Conservation (phyloP, 2,329 filamentous ascomycete genomes). For the Zasmidium citrigriseum region DNA sequence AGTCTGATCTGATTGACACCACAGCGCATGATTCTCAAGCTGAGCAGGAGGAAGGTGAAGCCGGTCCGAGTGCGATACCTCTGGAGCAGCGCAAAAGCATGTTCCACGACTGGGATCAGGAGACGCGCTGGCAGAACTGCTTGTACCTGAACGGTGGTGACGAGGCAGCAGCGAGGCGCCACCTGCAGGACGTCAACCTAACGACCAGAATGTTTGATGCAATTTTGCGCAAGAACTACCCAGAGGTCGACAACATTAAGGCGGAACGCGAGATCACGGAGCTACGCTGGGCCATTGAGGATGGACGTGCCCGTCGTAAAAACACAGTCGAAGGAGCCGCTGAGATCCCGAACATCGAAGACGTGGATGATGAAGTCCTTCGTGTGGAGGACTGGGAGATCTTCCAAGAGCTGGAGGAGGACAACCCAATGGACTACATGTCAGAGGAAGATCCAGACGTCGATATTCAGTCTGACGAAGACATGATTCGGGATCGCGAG, state of each 20-base stretch:
- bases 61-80: too few species aligned
- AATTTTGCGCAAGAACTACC: not conserved
- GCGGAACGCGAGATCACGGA: not conserved
- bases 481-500: slow-evolving; percentile 6
- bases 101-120: not conserved
- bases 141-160: not conserved
- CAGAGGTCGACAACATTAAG: slow-evolving; percentile 5
- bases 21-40: too few species aligned
- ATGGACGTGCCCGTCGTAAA: slow-evolving; percentile 1
- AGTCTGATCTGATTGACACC: too few species aligned
- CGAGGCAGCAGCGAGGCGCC: not conserved
- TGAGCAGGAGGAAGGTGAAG: too few species aligned
- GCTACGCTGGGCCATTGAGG: slow-evolving; percentile 1
- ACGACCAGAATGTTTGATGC: slow-evolving; percentile 6
- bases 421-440: not conserved
- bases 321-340: not conserved
- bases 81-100: not conserved
- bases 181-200: not conserved
- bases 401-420: not conserved
- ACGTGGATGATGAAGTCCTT: slow-evolving; percentile 1
- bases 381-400: slow-evolving; percentile 8
- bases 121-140: not conserved
- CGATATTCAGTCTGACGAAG: not conserved
- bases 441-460: not conserved
- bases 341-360: not conserved